These are phyloP conservation scores for Jamesozyma hellenica DNA, from an alignment of 805 yeast species.

Conservation along the genomic window DNA sequence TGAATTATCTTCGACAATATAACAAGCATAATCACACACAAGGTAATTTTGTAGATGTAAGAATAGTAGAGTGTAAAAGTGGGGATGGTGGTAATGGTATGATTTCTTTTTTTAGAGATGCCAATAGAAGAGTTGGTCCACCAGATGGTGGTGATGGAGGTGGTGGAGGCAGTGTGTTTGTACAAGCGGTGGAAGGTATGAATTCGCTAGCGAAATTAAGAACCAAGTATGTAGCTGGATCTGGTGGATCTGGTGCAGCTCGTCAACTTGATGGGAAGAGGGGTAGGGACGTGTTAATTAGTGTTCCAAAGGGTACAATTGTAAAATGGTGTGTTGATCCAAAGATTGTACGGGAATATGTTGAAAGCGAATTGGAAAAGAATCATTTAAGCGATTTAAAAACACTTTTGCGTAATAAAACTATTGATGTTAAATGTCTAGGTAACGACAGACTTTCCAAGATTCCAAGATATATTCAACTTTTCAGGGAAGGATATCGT, in stretches of 20 bases:
- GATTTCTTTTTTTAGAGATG: constrained; percentile 78
- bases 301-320: constrained; percentile 88
- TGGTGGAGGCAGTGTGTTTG: constrained; percentile 75
- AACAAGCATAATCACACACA: constrained; percentile 37
- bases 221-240: constrained; percentile 57
- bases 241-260: constrained; percentile 63
- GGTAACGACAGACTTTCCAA: constrained; percentile 23
- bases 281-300: constrained; percentile 69
- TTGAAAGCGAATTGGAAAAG: constrained; percentile 12
- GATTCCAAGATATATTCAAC: constrained; percentile 41
- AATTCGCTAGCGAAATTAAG: constrained; percentile 62
- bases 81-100: constrained; percentile 89
- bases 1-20: constrained; percentile 23
- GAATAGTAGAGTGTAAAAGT: constrained; percentile 53
- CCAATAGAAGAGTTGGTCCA: constrained; percentile 79
- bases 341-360: constrained; percentile 30
- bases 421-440: constrained; percentile 28
- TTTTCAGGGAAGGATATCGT: constrained; percentile 49
- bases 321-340: constrained; percentile 82
- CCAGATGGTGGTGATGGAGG: constrained; percentile 99
- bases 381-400: constrained; percentile 16
- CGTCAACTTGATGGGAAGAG: constrained; percentile 78
- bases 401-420: constrained; percentile 14
- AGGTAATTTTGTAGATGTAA: constrained; percentile 47
- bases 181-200: constrained; percentile 67